Conservation (phyloP, 257 asterid genomes). For the Cynanchum wilfordii region DNA sequence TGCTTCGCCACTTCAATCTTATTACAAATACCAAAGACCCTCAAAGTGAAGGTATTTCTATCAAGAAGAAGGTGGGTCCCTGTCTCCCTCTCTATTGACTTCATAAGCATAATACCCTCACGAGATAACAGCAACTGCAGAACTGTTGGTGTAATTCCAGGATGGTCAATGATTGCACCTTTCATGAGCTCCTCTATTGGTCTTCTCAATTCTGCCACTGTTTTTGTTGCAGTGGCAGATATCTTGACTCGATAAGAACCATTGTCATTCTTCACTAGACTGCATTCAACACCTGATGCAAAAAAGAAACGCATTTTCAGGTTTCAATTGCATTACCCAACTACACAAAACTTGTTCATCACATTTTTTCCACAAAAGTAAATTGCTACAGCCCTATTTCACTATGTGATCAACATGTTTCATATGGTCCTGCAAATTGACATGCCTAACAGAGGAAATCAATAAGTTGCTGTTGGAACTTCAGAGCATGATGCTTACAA, state of each 20-base stretch:
- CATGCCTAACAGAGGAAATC: not conserved
- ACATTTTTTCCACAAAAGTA: not conserved
- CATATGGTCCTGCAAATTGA: not conserved
- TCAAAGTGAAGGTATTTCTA: conserved; percentile 44
- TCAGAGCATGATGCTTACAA: not conserved
- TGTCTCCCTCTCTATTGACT: conserved; percentile 51
- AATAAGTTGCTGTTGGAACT: not conserved
- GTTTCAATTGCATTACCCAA: conserved; percentile 1
- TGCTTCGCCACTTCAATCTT: conserved; percentile 44
- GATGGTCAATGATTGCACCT: conserved; percentile 54
- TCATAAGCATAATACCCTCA: conserved; percentile 61
- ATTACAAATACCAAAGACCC: conserved; percentile 60
- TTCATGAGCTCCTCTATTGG: conserved; percentile 69
- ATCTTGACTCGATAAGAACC: conserved; percentile 71
- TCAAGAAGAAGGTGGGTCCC: conserved; percentile 61
- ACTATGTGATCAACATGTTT: not conserved
- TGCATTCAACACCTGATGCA: conserved; percentile 62
- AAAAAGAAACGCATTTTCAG: not conserved
- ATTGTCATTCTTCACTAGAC: conserved; percentile 40
- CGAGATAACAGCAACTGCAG: conserved; percentile 63
- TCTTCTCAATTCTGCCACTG: conserved; percentile 64
- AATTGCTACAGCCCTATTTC: not conserved
- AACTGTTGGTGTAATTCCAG: conserved; percentile 56
- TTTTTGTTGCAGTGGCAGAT: conserved; percentile 76
- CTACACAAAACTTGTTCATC: not conserved